Conservation (phyloP, 257 asterid species). For the Datura wrightii region DNA sequence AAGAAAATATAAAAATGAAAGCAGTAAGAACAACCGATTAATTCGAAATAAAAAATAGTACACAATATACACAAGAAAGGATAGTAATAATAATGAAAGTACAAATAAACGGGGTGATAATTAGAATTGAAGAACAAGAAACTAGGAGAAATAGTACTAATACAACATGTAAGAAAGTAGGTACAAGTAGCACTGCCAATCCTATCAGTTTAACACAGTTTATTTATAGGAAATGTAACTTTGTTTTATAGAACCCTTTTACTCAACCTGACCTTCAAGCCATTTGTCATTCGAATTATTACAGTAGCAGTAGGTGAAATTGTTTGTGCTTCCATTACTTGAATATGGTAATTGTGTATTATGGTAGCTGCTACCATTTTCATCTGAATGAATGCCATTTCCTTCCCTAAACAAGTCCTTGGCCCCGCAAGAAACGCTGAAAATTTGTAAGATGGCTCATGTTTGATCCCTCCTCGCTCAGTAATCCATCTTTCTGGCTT, state of each 20-base stretch:
- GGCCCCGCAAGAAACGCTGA: conserved; percentile 27
- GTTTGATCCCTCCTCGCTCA: not conserved
- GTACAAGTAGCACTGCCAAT: too few relatives aligned
- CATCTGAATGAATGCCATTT: conserved; percentile 30
- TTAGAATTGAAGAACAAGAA: too few relatives aligned
- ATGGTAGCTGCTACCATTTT: conserved; percentile 30
- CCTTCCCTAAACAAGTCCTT: conserved; percentile 31
- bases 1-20: too few relatives aligned
- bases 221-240: not conserved
- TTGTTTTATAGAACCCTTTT: not conserved
- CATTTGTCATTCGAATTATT: conserved; percentile 16
- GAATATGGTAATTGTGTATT: not conserved
- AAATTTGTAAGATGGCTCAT: conserved; percentile 28
- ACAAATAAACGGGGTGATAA: too few relatives aligned
- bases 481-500: conserved; percentile 30
- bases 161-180: too few relatives aligned
- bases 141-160: too few relatives aligned
- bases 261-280: not conserved
- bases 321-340: not conserved
- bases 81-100: too few relatives aligned
- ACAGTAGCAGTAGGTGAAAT: conserved; percentile 25
- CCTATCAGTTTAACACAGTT: not conserved
- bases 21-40: too few relatives aligned
- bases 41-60: too few relatives aligned
- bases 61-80: too few relatives aligned